Evolutionary conservation across 176 grass and related monocot species (phyloP).

Genomic region (Eragrostis nindensis): DNA sequence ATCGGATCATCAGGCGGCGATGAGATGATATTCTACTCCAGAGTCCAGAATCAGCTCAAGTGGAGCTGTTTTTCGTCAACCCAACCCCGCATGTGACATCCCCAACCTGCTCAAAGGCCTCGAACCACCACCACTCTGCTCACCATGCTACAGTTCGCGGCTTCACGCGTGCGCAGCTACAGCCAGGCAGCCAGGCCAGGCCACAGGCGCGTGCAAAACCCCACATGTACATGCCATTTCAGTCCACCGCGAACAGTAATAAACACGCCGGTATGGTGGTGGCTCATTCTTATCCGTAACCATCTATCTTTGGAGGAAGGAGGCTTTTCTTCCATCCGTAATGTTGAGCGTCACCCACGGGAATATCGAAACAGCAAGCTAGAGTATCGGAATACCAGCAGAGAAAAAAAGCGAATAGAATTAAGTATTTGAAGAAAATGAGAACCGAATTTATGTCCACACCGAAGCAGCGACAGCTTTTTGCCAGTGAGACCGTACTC

Average conservation of each 20-base stretch:
- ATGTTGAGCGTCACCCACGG: not conserved
- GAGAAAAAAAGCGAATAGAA: no score
- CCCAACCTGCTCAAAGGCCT: not conserved
- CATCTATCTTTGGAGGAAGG: not conserved
- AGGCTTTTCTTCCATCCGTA: not conserved
- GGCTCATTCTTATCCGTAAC: not conserved
- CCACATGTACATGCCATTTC: constrained; percentile 3
- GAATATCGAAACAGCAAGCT: not conserved
- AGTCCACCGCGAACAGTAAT: not conserved
- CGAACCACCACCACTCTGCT: not conserved
- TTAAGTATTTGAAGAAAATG: no score
- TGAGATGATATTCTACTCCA: not conserved
- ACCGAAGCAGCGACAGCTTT: not conserved
- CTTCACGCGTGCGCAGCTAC: not conserved
- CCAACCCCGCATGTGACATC: not conserved
- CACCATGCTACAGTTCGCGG: not conserved
- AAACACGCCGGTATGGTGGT: not conserved
- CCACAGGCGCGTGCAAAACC: not conserved
- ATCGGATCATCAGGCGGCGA: not conserved
- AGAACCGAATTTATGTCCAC: not conserved
- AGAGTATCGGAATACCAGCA: not conserved
- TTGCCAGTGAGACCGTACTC: not conserved
- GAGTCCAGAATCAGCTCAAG: not conserved
- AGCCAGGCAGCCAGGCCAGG: not conserved
- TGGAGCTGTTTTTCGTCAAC: not conserved